Evolutionary conservation across 139 green algal genomes (phyloP).

Genomic region (Eudorina sp.): DNA sequence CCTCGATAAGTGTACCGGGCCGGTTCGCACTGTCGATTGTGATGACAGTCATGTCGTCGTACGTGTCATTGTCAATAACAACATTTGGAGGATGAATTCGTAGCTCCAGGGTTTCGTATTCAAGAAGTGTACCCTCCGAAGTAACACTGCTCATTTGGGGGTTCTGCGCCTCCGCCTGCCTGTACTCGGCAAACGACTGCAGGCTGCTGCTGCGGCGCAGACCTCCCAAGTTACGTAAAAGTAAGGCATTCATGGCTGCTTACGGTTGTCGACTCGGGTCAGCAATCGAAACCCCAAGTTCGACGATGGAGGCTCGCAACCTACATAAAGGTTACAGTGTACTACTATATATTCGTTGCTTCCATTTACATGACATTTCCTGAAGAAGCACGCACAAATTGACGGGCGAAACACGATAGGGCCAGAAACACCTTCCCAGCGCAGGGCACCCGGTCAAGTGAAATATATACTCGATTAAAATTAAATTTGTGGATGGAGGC

Average conservation of each 20-base stretch:
- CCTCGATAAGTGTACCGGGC: conserved; percentile 95
- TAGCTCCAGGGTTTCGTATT: conserved; percentile 89
- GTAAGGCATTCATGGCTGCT: conserved; percentile 52
- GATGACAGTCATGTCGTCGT: conserved; percentile 84
- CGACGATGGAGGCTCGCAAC: background rate
- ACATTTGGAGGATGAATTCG: conserved; percentile 86
- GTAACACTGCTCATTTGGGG: conserved; percentile 58
- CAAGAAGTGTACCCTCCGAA: conserved; percentile 76
- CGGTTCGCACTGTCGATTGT: conserved; percentile 95
- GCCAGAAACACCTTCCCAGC: too few species aligned
- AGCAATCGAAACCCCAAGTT: conserved; percentile 15
- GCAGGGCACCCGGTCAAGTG: too few species aligned
- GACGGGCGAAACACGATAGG: too few species aligned
- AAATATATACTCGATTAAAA: too few species aligned
- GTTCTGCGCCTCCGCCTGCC: conserved; percentile 55
- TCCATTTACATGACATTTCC: too few species aligned
- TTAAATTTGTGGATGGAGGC: too few species aligned
- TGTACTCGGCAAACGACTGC: conserved; percentile 64
- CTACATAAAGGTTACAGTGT: background rate
- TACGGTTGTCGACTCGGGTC: background rate
- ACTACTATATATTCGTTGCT: too few species aligned
- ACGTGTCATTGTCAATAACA: conserved; percentile 83
- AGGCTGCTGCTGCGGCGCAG: conserved; percentile 51
- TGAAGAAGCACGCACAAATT: too few species aligned
- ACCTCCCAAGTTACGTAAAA: conserved; percentile 49